Evolutionary conservation across 768 basidiomycete species (phyloP), one percentile per base, ranked within the genome.

Genomic region (Hysterangium stoloniferum): DNA sequence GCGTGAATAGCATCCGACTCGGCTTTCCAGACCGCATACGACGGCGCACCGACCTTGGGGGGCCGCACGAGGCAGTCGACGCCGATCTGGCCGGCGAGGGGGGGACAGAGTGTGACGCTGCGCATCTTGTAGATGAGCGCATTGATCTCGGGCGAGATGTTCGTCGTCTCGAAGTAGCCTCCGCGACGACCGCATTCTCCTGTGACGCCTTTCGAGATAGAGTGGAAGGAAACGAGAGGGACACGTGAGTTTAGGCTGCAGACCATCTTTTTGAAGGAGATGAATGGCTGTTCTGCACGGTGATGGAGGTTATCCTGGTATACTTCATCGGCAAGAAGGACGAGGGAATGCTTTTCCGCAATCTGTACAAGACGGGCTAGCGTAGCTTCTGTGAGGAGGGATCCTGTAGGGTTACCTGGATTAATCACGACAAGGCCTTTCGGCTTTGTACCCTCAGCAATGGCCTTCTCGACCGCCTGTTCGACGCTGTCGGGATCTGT

Each of bases 101-200:
- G 86, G 27, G 96, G 91, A 66, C 95, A 97, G 19, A 98, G 78
- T 2, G 77, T 76, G 49, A 97, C 88, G 58, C 79, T 83, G 48
- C 90, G 89, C 83, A 99, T 93, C 73, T 98, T 99, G 76, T 98
- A 97, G 45, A 98, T 78, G 62, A 88, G 77, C 13, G 86, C 90
- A 54, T 86, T 70, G 53, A 95, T 75, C 25, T 90, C 84, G 6
- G 80, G 72, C 11, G 73, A 62, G 57, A 99, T 69, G 68, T 98
- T 98, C 54, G 78, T 76, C 63, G 84, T 81, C 68, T 99, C 95
- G 59, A 95, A 94, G 73, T 96, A 99, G 2, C 94, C 95, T 29
- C 95, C 95, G 42, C 96, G 78, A n/a, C 95, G 76, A 2, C 96
- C 95, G 64, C 96, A 99, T 68, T 99, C 95, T 53, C 95, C 95